Base-by-base conservation (phyloP, 768 basidiomycete genomes). In the Mrakia hoshinonis region DNA sequence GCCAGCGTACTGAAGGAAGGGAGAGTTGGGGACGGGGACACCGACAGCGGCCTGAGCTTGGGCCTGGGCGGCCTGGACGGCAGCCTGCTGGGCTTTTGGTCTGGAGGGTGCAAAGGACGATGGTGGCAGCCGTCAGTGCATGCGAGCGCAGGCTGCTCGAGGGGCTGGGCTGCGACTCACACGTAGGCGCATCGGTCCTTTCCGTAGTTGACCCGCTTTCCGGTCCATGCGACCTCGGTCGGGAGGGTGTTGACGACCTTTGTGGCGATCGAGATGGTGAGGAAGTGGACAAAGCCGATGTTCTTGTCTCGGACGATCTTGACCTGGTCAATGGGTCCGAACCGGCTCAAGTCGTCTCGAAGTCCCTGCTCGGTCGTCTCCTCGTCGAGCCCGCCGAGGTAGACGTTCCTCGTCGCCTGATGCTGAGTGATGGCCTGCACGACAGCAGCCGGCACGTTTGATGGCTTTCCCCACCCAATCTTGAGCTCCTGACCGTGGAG, bases 291-390 rank as follows among this genome's bases (percentile, higher is more conserved):
- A 79, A 99, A 99, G 2, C 94, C 96, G 70, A 98, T 98, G 77
- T 96, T 96, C 85, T 97, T 97, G 83, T 99, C 96, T 73, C 95
- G 82, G 65, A 98, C 96, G 77, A 99, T 97, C 85, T 99, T 99
- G 79, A 99, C 94, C 79, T 98, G 95, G 81, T 99, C 96, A 76
- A 99, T 97, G 36, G 95, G 83, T 26, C 96, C 96, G 77, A 95
- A 99, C 52, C 89, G 85, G 76, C 88, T 88, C 29, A 98, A 82
- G 78, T 97, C 93, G 73, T 98, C 93, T 43, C 95, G 82, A 39
- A 99, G 82, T 81, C 87, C 87, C 80, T 94, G 90, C 82, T 98
- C 96, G 0, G 91, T 95, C 46, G 73, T 73, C 64, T 82, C 83
- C 80, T 94, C 91, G 51, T 95, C 93, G 49, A 99, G 82, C 22